Percentiles rank a stretch among this genome's conserved stretches.
These are phyloP conservation scores for Baorangia bicolor DNA, from an alignment of 768 basidiomycete genomes.

Conservation along the genomic window DNA sequence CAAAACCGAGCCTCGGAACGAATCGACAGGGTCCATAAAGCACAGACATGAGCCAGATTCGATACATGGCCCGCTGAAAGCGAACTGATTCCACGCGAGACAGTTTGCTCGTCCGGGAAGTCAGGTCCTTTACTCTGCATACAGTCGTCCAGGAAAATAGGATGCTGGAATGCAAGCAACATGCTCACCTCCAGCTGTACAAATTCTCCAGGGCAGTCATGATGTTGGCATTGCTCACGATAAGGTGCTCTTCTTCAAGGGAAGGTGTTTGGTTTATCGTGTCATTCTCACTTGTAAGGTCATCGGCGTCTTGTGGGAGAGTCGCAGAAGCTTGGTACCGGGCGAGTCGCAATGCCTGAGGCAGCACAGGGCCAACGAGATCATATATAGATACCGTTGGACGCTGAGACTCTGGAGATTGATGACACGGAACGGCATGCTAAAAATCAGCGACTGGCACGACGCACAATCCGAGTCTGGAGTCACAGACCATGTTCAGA, in stretches of 20 bases:
- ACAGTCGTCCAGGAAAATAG: neutral
- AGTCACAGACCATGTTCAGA: too few relatives aligned
- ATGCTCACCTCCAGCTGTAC: slow-evolving; percentile 40
- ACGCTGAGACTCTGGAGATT: too few relatives aligned
- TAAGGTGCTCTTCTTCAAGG: slow-evolving; percentile 19
- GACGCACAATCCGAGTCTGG: too few relatives aligned
- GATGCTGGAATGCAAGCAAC: neutral
- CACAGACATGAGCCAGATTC: slow-evolving; percentile 24
- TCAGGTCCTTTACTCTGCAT: slow-evolving; percentile 32
- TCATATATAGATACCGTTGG: too few relatives aligned
- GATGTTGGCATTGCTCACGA: slow-evolving; percentile 24
- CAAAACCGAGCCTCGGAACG: neutral
- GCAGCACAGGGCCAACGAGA: slow-evolving; percentile 27
- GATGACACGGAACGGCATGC: too few relatives aligned
- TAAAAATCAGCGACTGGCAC: too few relatives aligned
- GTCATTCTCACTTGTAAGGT: slow-evolving; percentile 10
- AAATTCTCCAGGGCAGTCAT: slow-evolving; percentile 34
- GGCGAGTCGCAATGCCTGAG: slow-evolving; percentile 24
- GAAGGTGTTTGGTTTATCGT: slow-evolving; percentile 16
- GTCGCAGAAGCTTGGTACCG: neutral
- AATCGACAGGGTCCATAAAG: slow-evolving; percentile 8
- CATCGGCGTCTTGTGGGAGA: neutral
- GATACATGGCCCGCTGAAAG: slow-evolving; percentile 32
- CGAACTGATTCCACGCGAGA: slow-evolving; percentile 29
- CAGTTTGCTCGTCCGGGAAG: slow-evolving; percentile 28